These are phyloP conservation scores for Fusarium clavum DNA, from an alignment of 2,329 filamentous ascomycete species.

Conservation along the genomic window DNA sequence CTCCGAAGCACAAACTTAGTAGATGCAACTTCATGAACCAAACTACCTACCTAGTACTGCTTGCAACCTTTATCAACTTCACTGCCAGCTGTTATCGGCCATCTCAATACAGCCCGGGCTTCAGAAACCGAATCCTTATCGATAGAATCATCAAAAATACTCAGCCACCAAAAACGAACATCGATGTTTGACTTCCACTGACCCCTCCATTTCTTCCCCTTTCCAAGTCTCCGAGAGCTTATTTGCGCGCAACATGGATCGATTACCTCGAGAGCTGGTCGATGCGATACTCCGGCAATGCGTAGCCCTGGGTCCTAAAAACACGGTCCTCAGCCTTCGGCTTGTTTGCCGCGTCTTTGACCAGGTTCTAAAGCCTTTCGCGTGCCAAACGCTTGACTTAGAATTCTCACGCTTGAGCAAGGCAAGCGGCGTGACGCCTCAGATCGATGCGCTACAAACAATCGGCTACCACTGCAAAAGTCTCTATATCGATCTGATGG, in stretches of 20 bases:
- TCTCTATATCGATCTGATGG: conserved; percentile 64
- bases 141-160: neutral
- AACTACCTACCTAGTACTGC: neutral
- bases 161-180: neutral
- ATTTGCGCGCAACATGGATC: conserved; percentile 53
- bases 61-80: neutral
- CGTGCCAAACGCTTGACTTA: conserved; percentile 61
- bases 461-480: conserved; percentile 61
- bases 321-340: conserved; percentile 58
- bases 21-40: conserved; percentile 8
- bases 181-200: conserved; percentile 26
- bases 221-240: neutral
- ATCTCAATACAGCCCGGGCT: neutral
- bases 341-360: conserved; percentile 64
- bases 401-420: conserved; percentile 62
- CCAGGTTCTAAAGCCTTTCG: conserved; percentile 57
- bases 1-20: neutral
- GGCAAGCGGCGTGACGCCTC: conserved; percentile 48
- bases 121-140: neutral
- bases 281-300: conserved; percentile 59
- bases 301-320: conserved; percentile 57
- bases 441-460: conserved; percentile 57
- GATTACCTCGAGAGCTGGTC: conserved; percentile 61
- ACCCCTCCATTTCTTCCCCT: neutral
- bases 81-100: no score